phyloP scores from a whole-genome alignment of 1,284 basidiomycete genomes.

The Ustilago curta region DNA sequence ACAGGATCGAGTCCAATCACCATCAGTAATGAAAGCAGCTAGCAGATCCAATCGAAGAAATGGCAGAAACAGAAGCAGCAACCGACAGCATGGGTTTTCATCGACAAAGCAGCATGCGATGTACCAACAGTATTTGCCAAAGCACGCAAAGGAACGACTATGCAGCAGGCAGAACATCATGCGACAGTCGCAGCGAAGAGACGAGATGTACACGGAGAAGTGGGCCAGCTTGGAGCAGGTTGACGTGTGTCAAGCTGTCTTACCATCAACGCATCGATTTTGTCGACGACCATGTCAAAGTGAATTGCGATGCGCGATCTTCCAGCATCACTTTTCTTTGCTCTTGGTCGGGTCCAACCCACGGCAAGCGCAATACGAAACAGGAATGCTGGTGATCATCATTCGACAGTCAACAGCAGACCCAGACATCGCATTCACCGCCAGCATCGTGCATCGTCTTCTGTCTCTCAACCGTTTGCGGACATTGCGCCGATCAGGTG shows the following conservation, averaged over 20 bases:
- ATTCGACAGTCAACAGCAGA: background rate
- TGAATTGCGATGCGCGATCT: background rate
- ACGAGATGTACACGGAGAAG: background rate
- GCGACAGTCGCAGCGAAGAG: background rate
- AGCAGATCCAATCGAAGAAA: background rate
- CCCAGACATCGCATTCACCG: too few relatives aligned
- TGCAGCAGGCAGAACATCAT: background rate
- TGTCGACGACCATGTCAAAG: too few relatives aligned
- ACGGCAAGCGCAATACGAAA: background rate
- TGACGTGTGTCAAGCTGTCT: too few relatives aligned
- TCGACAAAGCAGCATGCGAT: background rate
- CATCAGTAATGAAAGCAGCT: background rate
- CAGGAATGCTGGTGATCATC: background rate
- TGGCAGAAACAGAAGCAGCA: conserved; percentile 7
- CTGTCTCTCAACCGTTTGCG: too few relatives aligned
- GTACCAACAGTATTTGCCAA: background rate
- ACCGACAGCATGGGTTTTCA: background rate
- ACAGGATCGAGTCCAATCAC: background rate
- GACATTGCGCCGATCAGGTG: too few relatives aligned
- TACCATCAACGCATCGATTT: too few relatives aligned
- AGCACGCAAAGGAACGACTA: background rate
- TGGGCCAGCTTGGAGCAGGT: too few relatives aligned
- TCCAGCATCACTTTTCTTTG: background rate
- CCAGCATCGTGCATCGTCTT: too few relatives aligned
- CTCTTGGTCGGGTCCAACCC: background rate